A percentile compares a stretch with the other conserved stretches of the same genome.
phyloP scores from a whole-genome alignment of 2,329 filamentous ascomycete genomes.

The Westerdykella aurantiaca region DNA sequence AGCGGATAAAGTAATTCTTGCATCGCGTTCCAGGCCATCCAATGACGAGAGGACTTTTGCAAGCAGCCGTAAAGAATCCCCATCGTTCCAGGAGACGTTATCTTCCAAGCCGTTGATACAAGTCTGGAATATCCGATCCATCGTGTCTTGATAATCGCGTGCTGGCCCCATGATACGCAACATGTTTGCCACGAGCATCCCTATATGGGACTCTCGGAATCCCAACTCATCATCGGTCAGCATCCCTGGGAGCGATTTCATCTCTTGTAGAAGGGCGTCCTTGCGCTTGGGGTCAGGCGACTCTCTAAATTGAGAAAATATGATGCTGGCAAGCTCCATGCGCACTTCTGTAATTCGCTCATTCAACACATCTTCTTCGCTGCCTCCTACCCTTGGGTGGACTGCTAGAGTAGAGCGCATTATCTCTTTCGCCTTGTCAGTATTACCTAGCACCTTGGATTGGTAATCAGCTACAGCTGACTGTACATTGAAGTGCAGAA shows the following conservation, averaged over 20 bases:
- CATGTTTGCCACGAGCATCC: conserved; percentile 10
- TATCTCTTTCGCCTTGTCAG: conserved; percentile 6
- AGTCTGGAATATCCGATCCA: conserved; percentile 9
- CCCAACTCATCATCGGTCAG: neutral
- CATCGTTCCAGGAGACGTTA: conserved; percentile 11
- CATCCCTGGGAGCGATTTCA: conserved; percentile 3
- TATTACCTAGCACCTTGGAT: conserved; percentile 1
- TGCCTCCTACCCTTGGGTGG: conserved; percentile 1
- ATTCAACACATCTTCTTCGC: conserved; percentile 2
- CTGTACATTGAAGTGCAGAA: conserved; percentile 2
- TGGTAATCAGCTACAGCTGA: conserved; percentile 3
- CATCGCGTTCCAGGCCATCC: conserved; percentile 13
- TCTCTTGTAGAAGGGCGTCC: conserved; percentile 5
- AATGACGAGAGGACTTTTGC: conserved; percentile 12
- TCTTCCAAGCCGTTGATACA: conserved; percentile 11
- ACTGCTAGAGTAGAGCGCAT: conserved; percentile 1
- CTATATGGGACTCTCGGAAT: conserved; percentile 6
- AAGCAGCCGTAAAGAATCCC: conserved; percentile 7
- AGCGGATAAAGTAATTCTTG: conserved; percentile 9
- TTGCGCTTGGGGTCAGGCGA: conserved; percentile 6
- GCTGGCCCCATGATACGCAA: conserved; percentile 11
- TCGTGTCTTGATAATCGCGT: conserved; percentile 9
- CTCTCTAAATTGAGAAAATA: conserved; percentile 7
- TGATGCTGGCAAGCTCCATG: conserved; percentile 7
- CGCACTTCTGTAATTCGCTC: conserved; percentile 1